phyloP scores from a whole-genome alignment of 2,329 filamentous ascomycete genomes.

The Pleurostoma richardsiae region DNA sequence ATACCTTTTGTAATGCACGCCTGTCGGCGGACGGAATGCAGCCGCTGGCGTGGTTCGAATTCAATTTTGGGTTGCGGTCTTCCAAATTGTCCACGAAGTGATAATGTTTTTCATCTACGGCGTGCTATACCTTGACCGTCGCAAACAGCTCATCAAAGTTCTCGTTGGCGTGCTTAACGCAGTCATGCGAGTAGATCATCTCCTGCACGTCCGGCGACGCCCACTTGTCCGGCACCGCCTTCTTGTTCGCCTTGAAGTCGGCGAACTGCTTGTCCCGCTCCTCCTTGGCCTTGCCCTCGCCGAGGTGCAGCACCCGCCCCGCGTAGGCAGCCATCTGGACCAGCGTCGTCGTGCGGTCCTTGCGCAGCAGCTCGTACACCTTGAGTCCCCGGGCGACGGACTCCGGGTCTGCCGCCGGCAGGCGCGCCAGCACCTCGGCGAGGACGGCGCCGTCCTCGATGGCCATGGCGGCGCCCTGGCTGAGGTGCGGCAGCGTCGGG shows the following conservation, averaged over 20 bases:
- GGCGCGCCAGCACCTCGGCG: constrained; percentile 42
- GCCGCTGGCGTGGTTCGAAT: no score
- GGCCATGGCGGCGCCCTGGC: constrained; percentile 63
- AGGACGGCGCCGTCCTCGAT: constrained; percentile 62
- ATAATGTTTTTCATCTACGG: no score
- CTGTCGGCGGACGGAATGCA: no score
- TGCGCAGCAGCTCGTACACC: constrained; percentile 51
- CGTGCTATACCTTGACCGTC: constrained; percentile 9
- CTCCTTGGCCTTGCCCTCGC: constrained; percentile 52
- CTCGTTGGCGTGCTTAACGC: constrained; percentile 47
- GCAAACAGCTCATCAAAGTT: constrained; percentile 44
- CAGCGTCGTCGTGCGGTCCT: constrained; percentile 46
- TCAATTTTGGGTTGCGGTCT: no score
- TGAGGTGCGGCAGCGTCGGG: constrained; percentile 62
- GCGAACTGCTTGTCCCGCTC: constrained; percentile 54
- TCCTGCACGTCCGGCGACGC: constrained; percentile 64
- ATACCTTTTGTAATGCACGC: no score
- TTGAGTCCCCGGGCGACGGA: constrained; percentile 43
- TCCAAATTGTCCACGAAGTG: no score
- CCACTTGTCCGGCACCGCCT: constrained; percentile 61
- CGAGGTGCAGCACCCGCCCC: constrained; percentile 51
- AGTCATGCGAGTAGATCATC: constrained; percentile 62
- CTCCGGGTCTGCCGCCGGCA: constrained; percentile 26
- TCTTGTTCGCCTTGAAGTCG: constrained; percentile 41
- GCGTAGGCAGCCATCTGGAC: constrained; percentile 49